Conservation (phyloP, 192 early-diverging fungal species). For the Obelidium mucronatum region DNA sequence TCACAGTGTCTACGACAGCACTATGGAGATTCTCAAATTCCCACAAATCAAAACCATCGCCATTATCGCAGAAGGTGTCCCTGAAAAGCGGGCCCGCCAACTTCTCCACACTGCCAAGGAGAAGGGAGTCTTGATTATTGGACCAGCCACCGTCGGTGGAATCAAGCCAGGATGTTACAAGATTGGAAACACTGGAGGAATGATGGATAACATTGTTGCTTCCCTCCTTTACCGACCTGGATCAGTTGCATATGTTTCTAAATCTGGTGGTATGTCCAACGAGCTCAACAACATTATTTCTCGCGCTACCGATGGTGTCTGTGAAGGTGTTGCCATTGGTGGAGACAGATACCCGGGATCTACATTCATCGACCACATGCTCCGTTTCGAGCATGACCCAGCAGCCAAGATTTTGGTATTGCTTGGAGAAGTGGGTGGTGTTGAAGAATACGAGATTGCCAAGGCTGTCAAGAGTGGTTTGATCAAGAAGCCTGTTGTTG, state of each 20-base stretch:
- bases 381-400: constrained; percentile 93
- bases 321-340: constrained; percentile 98
- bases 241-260: constrained; percentile 97
- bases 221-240: constrained; percentile 97
- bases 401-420: constrained; percentile 93
- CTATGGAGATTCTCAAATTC: constrained; percentile 84
- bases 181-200: constrained; percentile 99
- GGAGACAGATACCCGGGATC: constrained; percentile 98
- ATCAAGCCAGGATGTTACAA: constrained; percentile 99
- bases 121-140: constrained; percentile 87
- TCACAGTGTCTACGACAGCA: constrained; percentile 86
- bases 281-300: constrained; percentile 99
- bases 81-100: constrained; percentile 94
- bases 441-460: constrained; percentile 95
- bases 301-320: constrained; percentile 95
- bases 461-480: constrained; percentile 86
- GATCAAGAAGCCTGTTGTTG: constrained; percentile 98
- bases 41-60: constrained; percentile 93
- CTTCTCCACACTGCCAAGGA: constrained; percentile 84
- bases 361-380: constrained; percentile 97
- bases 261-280: constrained; percentile 99
- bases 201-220: constrained; percentile 99
- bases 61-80: constrained; percentile 99
- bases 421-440: constrained; percentile 97
- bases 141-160: constrained; percentile 98